Base-by-base conservation (phyloP, 2,329 filamentous ascomycete genomes). In the Ascocoryne sarcoides region DNA sequence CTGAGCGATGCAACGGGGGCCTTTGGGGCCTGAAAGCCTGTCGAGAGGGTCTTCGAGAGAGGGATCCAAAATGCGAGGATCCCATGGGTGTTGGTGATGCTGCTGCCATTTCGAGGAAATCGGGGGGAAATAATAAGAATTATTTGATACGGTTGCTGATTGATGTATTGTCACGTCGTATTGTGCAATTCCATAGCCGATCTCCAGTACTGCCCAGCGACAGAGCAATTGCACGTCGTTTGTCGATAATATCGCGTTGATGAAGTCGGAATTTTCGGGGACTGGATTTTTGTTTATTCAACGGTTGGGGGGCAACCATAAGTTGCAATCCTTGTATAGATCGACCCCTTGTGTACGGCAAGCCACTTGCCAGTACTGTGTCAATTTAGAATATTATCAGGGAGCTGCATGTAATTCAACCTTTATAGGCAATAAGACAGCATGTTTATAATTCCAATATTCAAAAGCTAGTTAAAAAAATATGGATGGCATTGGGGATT, bases 61-160 rank as follows among this genome's bases (percentile, higher is more conserved):
- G 55, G 43, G 59, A 65, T 39, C 62, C 65, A 53, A 65, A 67
- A 53, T 68, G 64, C 50, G 61, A 65, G 16, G 66, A 64, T 49
- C 65, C 69, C 54, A 71, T 63, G 26, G 76, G 73, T 4, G 74
- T 76, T 40, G 73, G 73, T 50, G 73, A 77, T 48, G 64, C 65
- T 39, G 68, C 65, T 43, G 73, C 65, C 71, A 75, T 75, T 21
- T n/a, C 16, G 37, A 32, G 30, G 17, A 20, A 7, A 7, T 26
- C 12, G 23, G 23, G 23, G 16, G 14, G 31, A 19, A 26, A 33
- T 37, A 20, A 46, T 40, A 41, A 39, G 32, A 37, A 43, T 48
- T 38, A 41, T 20, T 46, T 41, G 37, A 46, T 38, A 43, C 43
- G 32, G 16, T 44, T 26, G 42, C 23, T 39, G 29, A 30, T 32